A percentile compares a stretch with the other conserved stretches of the same genome.
phyloP scores from a whole-genome alignment of 2,329 filamentous ascomycete genomes.

The Diaporthe sp. region DNA sequence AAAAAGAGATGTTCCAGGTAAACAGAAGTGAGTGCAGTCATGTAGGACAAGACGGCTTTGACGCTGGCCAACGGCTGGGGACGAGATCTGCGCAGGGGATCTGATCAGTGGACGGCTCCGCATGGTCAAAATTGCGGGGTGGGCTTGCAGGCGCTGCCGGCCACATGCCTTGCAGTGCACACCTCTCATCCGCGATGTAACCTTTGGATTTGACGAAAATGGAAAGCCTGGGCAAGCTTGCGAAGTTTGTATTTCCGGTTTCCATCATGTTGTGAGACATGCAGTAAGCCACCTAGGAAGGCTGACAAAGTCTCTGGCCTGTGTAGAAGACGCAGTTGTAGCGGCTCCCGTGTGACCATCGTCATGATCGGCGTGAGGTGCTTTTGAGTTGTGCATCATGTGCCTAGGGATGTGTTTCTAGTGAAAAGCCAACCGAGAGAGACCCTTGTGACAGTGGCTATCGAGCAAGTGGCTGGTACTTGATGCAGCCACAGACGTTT shows the following conservation, averaged over 20 bases:
- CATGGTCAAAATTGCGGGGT: conserved; percentile 37
- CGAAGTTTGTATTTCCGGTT: conserved; percentile 13
- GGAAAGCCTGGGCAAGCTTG: neutral
- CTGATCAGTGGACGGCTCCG: conserved; percentile 36
- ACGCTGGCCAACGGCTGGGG: neutral
- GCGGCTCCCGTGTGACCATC: conserved; percentile 14
- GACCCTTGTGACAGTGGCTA: neutral
- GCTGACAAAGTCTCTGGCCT: neutral
- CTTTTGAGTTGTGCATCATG: neutral
- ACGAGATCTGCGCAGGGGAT: conserved; percentile 21
- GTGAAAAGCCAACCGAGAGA: neutral
- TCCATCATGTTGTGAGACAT: conserved; percentile 21
- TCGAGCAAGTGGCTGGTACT: conserved; percentile 5
- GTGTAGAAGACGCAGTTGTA: neutral
- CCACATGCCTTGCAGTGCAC: conserved; percentile 28
- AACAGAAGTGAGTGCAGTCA: neutral
- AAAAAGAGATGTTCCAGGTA: conserved; percentile 6
- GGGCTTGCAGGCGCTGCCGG: conserved; percentile 6
- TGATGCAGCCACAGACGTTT: conserved; percentile 5
- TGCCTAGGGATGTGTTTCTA: neutral
- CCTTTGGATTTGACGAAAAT: neutral
- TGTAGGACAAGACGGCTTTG: neutral
- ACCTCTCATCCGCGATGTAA: conserved; percentile 24
- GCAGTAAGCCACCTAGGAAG: neutral
- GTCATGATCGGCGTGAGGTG: conserved; percentile 4